These are phyloP conservation scores for Aspergillus phoenicis DNA, from an alignment of 2,329 filamentous ascomycete genomes.

Conservation along the genomic window DNA sequence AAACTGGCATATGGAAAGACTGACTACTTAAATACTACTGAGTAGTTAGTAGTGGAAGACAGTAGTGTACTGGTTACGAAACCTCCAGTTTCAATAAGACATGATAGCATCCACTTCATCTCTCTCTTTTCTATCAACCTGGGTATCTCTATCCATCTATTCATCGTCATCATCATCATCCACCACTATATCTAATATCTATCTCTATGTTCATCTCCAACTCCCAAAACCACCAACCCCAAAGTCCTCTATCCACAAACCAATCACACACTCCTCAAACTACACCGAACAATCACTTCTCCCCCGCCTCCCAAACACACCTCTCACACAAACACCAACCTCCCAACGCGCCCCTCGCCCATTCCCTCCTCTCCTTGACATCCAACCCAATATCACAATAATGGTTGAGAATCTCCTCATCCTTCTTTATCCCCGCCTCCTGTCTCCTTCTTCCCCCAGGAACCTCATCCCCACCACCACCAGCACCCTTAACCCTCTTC, in stretches of 20 bases:
- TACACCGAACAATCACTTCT: not conserved
- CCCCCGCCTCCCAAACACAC: slow-evolving; percentile 70
- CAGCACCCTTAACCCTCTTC: slow-evolving; percentile 22
- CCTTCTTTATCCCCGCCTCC: slow-evolving; percentile 61
- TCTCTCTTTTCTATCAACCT: not conserved
- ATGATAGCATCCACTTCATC: no score
- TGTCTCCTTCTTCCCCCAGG: slow-evolving; percentile 47
- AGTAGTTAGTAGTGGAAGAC: no score
- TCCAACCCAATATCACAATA: slow-evolving; percentile 85
- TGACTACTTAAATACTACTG: no score
- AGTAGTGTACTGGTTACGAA: no score
- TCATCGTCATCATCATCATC: not conserved
- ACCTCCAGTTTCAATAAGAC: no score
- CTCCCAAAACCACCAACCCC: not conserved
- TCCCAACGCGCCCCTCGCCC: slow-evolving; percentile 83
- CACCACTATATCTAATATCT: not conserved
- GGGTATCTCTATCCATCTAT: slow-evolving; percentile 4
- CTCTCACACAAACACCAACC: slow-evolving; percentile 85
- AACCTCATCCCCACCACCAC: slow-evolving; percentile 15
- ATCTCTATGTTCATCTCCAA: slow-evolving; percentile 19
- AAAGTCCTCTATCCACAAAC: no score
- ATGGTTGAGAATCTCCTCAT: slow-evolving; percentile 87
- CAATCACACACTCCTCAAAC: no score
- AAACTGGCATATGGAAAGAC: no score
- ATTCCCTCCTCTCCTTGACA: slow-evolving; percentile 81